Base-by-base conservation (phyloP, 78 protist genomes). In the Dictyostelium brefeldianum region DNA sequence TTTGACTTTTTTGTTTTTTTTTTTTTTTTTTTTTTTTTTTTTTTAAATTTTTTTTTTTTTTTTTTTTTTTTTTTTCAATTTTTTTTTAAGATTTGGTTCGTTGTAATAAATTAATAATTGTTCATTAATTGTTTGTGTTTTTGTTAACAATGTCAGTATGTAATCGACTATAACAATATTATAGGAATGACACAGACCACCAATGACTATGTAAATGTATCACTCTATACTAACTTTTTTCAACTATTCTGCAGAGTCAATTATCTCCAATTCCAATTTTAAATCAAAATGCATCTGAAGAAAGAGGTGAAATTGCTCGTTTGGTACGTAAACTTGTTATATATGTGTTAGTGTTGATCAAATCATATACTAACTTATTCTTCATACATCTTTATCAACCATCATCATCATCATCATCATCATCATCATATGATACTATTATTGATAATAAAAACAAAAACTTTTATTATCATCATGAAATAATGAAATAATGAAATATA, bases 231-330 rank as follows among this genome's bases (percentile, higher is more conserved):
- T 36, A 36, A 36, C 43, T n/a, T 57, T 22, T 62, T 62, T 31
- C 29, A 27, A 31, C n/a, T 8, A n/a, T n/a, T 14, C 11, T 22
- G 25, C 0, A 67, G 84, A 87, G 84, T 77, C 75, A 74, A 77
- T 79, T 96, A 57, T 79, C 81, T 71, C 96, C 97, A 65, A 82
- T 91, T 29, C 95, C 73, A 70, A 83, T 96, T 51, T 22, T 81
- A 17, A 46, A 73, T 22, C 92, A 91, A 41, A 82, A 90, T 31
- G 97, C 95, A 14, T 69, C 83, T 27, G 97, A 91, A 50, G 97
- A 96, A 70, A 84, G 85, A 78, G 97, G 93, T 75, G 97, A 96
- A 71, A 82, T 74, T 73, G 97, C 97, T 18, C 95, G 97, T 80
- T 89, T 96, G 43, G 96, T 92, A 74, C 2, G 43, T 36, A 36